Percentiles rank a stretch among this genome's conserved stretches.
Evolutionary conservation across 1,284 basidiomycete genomes (phyloP).

Genomic region (Moesziomyces sp.): DNA sequence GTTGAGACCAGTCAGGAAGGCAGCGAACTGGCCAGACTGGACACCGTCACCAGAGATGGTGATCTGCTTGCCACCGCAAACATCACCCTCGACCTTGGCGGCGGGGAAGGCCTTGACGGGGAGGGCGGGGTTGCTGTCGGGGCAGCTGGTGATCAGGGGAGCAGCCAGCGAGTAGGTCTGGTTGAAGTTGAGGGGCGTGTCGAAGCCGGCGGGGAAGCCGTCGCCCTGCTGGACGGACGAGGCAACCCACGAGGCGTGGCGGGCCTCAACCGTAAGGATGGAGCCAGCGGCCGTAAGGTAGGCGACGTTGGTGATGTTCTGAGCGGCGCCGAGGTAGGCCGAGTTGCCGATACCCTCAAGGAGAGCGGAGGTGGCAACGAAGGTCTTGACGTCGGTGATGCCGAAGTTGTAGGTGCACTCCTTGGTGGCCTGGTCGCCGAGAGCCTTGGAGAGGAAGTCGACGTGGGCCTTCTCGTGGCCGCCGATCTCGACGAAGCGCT

Average conservation of each 20-base stretch:
- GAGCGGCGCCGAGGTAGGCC: conserved; percentile 74
- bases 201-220: conserved; percentile 61
- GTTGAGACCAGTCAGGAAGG: conserved; percentile 69
- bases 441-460: conserved; percentile 70
- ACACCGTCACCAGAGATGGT: conserved; percentile 66
- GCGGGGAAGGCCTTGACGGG: conserved; percentile 70
- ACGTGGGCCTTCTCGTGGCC: conserved; percentile 74
- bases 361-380: conserved; percentile 72
- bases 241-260: conserved; percentile 54
- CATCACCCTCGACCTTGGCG: conserved; percentile 59
- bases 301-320: conserved; percentile 68
- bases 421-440: conserved; percentile 72
- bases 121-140: conserved; percentile 70
- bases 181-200: conserved; percentile 71
- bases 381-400: conserved; percentile 67
- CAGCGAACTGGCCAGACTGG: conserved; percentile 66
- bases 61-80: conserved; percentile 55
- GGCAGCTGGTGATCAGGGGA: conserved; percentile 71
- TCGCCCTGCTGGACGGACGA: conserved; percentile 50
- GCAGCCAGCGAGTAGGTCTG: conserved; percentile 69
- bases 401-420: conserved; percentile 75
- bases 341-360: conserved; percentile 73
- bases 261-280: conserved; percentile 57
- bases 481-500: conserved; percentile 66
- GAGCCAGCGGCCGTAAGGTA: conserved; percentile 54